A percentile compares a stretch with the other conserved stretches of the same genome.
Evolutionary conservation across 768 basidiomycete species (phyloP).

Genomic region (Russula earlei): DNA sequence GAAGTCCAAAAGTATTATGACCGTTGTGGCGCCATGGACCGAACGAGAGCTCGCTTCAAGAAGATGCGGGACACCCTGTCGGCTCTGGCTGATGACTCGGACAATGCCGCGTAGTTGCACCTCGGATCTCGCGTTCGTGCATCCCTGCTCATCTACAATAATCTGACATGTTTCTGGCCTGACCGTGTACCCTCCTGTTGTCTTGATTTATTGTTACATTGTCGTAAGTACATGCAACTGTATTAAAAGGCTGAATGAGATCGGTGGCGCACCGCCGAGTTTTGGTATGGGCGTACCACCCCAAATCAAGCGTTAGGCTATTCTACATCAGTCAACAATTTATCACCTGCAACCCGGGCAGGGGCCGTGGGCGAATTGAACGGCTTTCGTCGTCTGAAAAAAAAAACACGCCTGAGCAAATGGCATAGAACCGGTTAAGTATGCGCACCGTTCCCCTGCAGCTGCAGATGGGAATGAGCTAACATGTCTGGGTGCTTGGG

Average conservation of each 20-base stretch:
- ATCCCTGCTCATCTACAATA: background rate
- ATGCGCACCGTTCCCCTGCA: conserved; percentile 83
- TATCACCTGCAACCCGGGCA: conserved; percentile 57
- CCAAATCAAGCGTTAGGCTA: background rate
- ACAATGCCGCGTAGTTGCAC: conserved; percentile 1
- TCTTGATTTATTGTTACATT: conserved; percentile 4
- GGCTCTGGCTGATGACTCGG: conserved; percentile 11
- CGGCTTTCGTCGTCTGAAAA: conserved; percentile 58
- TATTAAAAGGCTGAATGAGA: background rate
- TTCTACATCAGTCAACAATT: conserved; percentile 57
- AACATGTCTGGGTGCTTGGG: conserved; percentile 97
- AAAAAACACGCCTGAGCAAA: background rate
- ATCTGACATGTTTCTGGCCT: background rate
- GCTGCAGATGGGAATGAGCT: conserved; percentile 93
- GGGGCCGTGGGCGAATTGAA: conserved; percentile 79
- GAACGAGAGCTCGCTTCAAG: conserved; percentile 55
- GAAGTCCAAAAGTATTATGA: conserved; percentile 77
- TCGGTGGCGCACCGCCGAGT: background rate
- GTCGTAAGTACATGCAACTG: background rate
- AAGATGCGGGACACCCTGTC: conserved; percentile 46
- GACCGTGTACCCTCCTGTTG: background rate
- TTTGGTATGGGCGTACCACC: background rate
- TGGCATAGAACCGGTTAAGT: background rate
- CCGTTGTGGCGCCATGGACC: conserved; percentile 58
- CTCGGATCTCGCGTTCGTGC: background rate